Conservation (phyloP, 192 early-diverging fungal genomes). For the Chytriomyces sp. region DNA sequence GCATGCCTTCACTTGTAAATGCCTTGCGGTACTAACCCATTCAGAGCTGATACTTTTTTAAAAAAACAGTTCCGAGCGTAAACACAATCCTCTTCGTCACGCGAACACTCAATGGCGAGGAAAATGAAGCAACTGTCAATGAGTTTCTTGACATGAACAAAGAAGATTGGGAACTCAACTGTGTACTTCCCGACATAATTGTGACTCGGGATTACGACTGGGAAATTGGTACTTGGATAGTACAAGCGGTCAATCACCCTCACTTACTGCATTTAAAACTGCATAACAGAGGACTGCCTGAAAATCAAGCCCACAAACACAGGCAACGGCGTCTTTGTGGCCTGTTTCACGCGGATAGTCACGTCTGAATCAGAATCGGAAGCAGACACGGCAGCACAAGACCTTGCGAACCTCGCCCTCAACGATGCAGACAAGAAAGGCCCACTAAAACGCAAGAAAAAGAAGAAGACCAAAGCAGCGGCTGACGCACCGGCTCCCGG, state of each 20-base stretch:
- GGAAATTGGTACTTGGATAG: constrained; percentile 33
- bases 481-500: not conserved
- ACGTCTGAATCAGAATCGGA: constrained; percentile 16
- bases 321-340: constrained; percentile 93
- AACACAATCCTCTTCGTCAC: constrained; percentile 88
- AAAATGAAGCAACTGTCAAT: constrained; percentile 89
- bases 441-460: constrained; percentile 1
- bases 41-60: not conserved
- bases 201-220: constrained; percentile 31
- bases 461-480: constrained; percentile 7
- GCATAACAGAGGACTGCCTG: constrained; percentile 51
- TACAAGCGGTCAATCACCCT: not conserved
- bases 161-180: constrained; percentile 46
- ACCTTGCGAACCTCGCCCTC: not conserved
- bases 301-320: constrained; percentile 56
- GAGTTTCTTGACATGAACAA: constrained; percentile 54
- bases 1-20: constrained; percentile 67
- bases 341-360: constrained; percentile 60
- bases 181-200: constrained; percentile 51
- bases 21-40: not conserved
- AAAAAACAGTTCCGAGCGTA: constrained; percentile 68
- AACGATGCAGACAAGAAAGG: constrained; percentile 10
- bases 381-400: not conserved
- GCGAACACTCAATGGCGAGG: constrained; percentile 82
- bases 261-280: constrained; percentile 30